These are phyloP conservation scores for Arthrobotrys musiformis DNA, from an alignment of 2,329 filamentous ascomycete genomes.

Conservation along the genomic window DNA sequence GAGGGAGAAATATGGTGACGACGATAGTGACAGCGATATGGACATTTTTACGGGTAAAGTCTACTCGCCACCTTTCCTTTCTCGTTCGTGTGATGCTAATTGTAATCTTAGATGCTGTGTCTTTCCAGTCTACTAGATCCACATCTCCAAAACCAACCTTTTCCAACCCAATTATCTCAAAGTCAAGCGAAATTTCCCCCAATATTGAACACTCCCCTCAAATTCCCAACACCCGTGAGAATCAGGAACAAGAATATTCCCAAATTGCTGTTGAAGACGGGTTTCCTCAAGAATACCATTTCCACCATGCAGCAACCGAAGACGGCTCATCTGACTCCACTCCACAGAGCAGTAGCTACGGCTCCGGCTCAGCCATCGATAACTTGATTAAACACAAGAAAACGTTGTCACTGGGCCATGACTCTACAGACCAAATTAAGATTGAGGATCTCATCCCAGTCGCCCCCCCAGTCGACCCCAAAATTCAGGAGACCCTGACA, in stretches of 20 bases:
- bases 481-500: background rate
- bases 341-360: background rate
- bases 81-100: too few species aligned
- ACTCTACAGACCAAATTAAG: background rate
- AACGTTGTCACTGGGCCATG: background rate
- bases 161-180: background rate
- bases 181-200: background rate
- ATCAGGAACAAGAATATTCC: too few species aligned
- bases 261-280: background rate
- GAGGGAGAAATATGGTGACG: background rate
- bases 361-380: constrained; percentile 1
- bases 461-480: background rate
- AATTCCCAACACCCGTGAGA: background rate
- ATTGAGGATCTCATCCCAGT: background rate
- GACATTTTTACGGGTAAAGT: background rate
- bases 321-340: background rate
- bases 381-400: background rate
- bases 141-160: background rate
- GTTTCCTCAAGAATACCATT: background rate
- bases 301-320: background rate
- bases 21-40: background rate
- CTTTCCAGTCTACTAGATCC: background rate
- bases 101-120: background rate
- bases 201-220: background rate
- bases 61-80: too few species aligned